A percentile compares a stretch with the other conserved stretches of the same genome.
Evolutionary conservation across 2,329 filamentous ascomycete species (phyloP).

Genomic region (Aspergillus persii): DNA sequence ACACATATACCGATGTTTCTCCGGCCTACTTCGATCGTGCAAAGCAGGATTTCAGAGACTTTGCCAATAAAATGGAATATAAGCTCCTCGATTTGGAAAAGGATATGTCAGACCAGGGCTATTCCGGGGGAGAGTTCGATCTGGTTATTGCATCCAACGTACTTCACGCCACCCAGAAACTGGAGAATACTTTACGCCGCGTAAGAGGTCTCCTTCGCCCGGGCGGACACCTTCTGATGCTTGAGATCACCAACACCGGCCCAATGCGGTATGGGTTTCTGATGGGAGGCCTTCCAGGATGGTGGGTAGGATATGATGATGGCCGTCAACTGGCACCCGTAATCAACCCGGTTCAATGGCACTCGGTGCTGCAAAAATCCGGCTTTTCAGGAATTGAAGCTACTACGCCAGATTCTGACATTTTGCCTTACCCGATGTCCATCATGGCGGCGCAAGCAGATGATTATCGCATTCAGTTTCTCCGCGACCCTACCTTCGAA

Average conservation of each 20-base stretch:
- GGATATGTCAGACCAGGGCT: slow-evolving; percentile 34
- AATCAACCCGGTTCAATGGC: background rate
- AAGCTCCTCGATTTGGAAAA: slow-evolving; percentile 32
- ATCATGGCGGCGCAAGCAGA: background rate
- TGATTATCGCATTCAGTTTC: background rate
- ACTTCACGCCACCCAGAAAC: slow-evolving; percentile 37
- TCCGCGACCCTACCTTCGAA: background rate
- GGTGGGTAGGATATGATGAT: background rate
- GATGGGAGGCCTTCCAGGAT: slow-evolving; percentile 1
- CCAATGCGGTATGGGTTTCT: slow-evolving; percentile 5
- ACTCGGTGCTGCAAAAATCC: background rate
- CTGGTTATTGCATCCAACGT: slow-evolving; percentile 41
- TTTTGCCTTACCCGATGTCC: background rate
- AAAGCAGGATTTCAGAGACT: slow-evolving; percentile 22
- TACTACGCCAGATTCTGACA: background rate
- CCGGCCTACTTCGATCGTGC: slow-evolving; percentile 43
- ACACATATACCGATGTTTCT: slow-evolving; percentile 49
- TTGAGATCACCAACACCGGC: slow-evolving; percentile 33
- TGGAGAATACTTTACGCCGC: slow-evolving; percentile 28
- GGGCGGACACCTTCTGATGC: slow-evolving; percentile 45
- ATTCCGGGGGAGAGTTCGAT: slow-evolving; percentile 31
- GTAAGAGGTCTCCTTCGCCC: slow-evolving; percentile 39
- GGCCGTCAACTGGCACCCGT: background rate
- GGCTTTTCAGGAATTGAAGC: background rate
- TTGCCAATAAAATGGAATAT: slow-evolving; percentile 28